These are phyloP conservation scores for Paramecium caudatum DNA, from an alignment of 73 alveolate species.

Conservation along the genomic window DNA sequence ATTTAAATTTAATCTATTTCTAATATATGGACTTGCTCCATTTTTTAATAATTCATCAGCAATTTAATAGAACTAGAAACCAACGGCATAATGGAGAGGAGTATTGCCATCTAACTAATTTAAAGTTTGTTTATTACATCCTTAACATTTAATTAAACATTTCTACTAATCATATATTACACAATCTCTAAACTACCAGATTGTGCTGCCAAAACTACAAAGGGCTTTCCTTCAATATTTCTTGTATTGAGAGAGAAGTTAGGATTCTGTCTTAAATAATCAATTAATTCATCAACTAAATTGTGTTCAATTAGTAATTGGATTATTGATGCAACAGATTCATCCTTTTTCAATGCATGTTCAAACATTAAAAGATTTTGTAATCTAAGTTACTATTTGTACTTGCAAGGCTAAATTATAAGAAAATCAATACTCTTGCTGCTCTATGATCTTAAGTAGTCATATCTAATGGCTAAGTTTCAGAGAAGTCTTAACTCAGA, in stretches of 20 bases:
- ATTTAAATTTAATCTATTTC: slow-evolving; percentile 2
- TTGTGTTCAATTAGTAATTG: slow-evolving; percentile 32
- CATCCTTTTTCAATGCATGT: background rate
- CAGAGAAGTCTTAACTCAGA: background rate
- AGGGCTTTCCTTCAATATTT: slow-evolving; percentile 14
- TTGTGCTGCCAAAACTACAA: slow-evolving; percentile 2
- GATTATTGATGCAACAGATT: background rate
- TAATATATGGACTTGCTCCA: background rate
- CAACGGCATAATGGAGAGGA: slow-evolving; percentile 38
- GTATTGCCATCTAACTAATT: slow-evolving; percentile 57
- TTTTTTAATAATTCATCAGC: background rate
- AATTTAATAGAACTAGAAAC: background rate
- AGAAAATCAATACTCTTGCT: background rate
- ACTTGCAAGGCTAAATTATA: slow-evolving; percentile 10
- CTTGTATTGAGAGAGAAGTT: background rate
- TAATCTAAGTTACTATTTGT: background rate
- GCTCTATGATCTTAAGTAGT: background rate
- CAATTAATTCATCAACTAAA: slow-evolving; percentile 3
- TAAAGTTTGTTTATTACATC: background rate
- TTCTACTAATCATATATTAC: background rate
- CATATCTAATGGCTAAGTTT: too few species aligned
- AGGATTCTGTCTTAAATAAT: background rate
- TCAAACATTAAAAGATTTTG: background rate
- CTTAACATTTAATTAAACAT: background rate
- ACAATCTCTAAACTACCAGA: slow-evolving; percentile 23